These are phyloP conservation scores for Astraeus odoratus DNA, from an alignment of 768 basidiomycete species.

Conservation along the genomic window DNA sequence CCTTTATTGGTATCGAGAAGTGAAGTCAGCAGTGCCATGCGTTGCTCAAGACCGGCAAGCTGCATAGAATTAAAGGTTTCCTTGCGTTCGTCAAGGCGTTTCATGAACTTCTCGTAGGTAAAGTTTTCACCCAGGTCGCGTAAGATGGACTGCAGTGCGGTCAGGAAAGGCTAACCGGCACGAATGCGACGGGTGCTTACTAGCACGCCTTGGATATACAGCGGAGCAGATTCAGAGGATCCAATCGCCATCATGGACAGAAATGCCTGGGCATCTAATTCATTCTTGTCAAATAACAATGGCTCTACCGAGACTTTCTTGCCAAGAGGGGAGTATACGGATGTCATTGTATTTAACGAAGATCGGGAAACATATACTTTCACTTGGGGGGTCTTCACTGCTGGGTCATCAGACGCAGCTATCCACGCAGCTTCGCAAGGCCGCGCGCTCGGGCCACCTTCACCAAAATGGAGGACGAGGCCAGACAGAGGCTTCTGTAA, in stretches of 20 bases:
- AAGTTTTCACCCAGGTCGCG: constrained; percentile 58
- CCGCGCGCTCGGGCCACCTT: constrained; percentile 49
- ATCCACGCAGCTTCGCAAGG: constrained; percentile 68
- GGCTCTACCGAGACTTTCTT: constrained; percentile 45
- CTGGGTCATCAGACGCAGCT: constrained; percentile 31
- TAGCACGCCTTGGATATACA: constrained; percentile 64
- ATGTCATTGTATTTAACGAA: constrained; percentile 53
- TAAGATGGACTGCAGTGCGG: constrained; percentile 43
- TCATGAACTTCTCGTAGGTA: constrained; percentile 43
- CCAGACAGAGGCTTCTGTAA: constrained; percentile 52
- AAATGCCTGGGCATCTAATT: constrained; percentile 63
- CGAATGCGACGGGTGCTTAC: constrained; percentile 31
- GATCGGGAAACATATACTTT: constrained; percentile 55
- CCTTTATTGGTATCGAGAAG: constrained; percentile 38
- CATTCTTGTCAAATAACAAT: constrained; percentile 46
- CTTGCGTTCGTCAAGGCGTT: constrained; percentile 38
- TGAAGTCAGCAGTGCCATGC: constrained; percentile 52
- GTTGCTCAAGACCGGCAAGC: constrained; percentile 49
- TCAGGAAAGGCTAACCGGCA: constrained; percentile 6
- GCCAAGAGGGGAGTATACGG: constrained; percentile 49
- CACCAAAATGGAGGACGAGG: constrained; percentile 63
- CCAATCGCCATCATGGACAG: constrained; percentile 71
- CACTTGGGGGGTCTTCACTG: constrained; percentile 26
- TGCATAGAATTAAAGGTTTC: constrained; percentile 52
- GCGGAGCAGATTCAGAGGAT: constrained; percentile 51